A percentile compares a stretch with the other conserved stretches of the same genome.
Evolutionary conservation across 768 basidiomycete genomes (phyloP).

Genomic region (Leccinum longicurvipes): DNA sequence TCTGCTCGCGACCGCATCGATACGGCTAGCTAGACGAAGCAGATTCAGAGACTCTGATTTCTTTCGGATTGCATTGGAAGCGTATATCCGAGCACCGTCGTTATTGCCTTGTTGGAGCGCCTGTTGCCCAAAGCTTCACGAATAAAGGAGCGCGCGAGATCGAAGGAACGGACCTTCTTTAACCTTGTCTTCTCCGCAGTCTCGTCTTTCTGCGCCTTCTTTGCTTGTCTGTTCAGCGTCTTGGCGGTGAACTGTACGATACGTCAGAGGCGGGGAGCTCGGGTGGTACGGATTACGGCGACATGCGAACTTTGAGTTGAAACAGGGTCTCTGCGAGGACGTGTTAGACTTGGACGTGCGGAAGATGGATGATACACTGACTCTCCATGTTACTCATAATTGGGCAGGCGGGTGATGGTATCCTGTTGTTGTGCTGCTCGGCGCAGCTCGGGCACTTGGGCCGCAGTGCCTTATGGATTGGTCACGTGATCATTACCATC

Average conservation of each 20-base stretch:
- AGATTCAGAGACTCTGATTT: constrained; percentile 93
- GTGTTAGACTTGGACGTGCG: not conserved
- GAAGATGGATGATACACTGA: constrained; percentile 38
- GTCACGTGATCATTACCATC: constrained; percentile 18
- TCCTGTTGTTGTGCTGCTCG: not conserved
- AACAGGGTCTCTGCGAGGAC: constrained; percentile 88
- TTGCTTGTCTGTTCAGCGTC: constrained; percentile 89
- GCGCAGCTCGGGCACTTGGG: not conserved
- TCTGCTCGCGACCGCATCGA: constrained; percentile 94
- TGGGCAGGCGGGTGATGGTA: not conserved
- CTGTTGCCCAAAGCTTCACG: constrained; percentile 38
- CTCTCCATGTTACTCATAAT: constrained; percentile 86
- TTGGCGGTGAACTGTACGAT: constrained; percentile 90
- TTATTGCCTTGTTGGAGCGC: constrained; percentile 95
- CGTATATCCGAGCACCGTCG: constrained; percentile 97
- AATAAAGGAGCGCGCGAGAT: not conserved
- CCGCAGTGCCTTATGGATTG: not conserved
- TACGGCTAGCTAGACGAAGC: constrained; percentile 82
- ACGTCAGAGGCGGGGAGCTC: constrained; percentile 11
- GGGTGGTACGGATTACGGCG: constrained; percentile 3
- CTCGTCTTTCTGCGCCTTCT: constrained; percentile 98
- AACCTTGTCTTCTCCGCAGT: constrained; percentile 79
- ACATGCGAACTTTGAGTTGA: constrained; percentile 80
- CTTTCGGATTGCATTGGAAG: constrained; percentile 97
- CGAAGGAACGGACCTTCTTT: constrained; percentile 70